Base-by-base conservation (phyloP, 495 filamentous ascomycete species). In the Pseudomonodictys pantanalensis region DNA sequence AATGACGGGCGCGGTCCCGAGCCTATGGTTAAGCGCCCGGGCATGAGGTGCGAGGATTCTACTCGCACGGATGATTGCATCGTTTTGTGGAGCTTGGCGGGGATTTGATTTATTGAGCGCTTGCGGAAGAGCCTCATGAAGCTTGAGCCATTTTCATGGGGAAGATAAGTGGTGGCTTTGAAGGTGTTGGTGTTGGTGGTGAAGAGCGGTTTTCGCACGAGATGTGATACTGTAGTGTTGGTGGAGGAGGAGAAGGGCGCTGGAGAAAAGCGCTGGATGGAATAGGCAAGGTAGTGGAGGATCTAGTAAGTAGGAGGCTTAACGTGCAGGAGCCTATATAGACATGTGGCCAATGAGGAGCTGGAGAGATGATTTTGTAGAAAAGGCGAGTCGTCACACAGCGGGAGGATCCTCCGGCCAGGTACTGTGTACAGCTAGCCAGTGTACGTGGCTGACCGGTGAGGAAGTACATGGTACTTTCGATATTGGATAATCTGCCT, bases 11-110 rank as follows among this genome's bases (percentile, higher is more conserved):
- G 44, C 1, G 30, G 18, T 2, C 32, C 59, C 59, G 59, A 44
- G 44, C 59, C 59, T 62, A 56, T 62, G 59, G 59, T 62, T 62
- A 62, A 62, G 59, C 59, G 59, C 59, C 59, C 59, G 59, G 52
- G 58, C n/a, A 25, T 52, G 1, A 32, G 22, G 28, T 33, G 32
- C 23, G 43, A n/a, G 32, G 2, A 30, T 9, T 10, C 12, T 18
- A 30, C 2, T 23, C 2, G 15, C 1, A 32, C 11, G 30, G 45
- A 32, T 8, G 26, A 10, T 39, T 52, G 2, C 15, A 15, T 41
- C 33, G 54, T 42, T 24, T 10, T 44, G 20, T 22, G 25, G 38
- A 29, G 6, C 33, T 3, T 38, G 4, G 56, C 3, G 33, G 30
- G 46, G 5, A 15, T 22, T 39, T 43, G 10, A 33, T n/a, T 28